phyloP scores from a whole-genome alignment of 1,284 basidiomycete species.

The Chondrostereum purpureum region DNA sequence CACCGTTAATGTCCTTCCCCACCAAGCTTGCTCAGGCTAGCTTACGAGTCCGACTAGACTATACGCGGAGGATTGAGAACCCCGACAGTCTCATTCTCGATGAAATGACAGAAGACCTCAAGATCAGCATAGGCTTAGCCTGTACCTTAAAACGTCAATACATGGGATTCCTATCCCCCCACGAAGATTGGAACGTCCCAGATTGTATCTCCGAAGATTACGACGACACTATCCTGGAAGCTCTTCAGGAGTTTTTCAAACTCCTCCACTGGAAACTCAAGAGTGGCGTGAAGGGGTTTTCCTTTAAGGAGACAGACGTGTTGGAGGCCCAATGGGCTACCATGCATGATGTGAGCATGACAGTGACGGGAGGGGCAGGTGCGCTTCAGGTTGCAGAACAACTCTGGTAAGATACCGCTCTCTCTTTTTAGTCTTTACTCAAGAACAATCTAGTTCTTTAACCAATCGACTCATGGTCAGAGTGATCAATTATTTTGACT shows the following conservation, averaged over 20 bases:
- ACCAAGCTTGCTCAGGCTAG: constrained; percentile 91
- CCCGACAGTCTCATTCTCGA: constrained; percentile 90
- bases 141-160: constrained; percentile 95
- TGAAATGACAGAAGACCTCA: constrained; percentile 92
- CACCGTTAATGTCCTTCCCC: constrained; percentile 91
- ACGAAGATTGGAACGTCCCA: constrained; percentile 86
- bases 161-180: constrained; percentile 80
- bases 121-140: constrained; percentile 87
- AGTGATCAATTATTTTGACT: constrained; percentile 90
- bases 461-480: constrained; percentile 89
- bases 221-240: constrained; percentile 84
- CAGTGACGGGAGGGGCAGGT: constrained; percentile 83
- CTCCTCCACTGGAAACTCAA: constrained; percentile 95
- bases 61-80: constrained; percentile 85
- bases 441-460: constrained; percentile 51
- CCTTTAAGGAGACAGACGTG: constrained; percentile 97
- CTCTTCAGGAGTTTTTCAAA: constrained; percentile 88
- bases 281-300: constrained; percentile 84
- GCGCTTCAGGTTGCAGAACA: constrained; percentile 85
- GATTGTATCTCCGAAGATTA: constrained; percentile 86
- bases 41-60: constrained; percentile 84
- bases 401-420: constrained; percentile 59
- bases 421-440: not conserved
- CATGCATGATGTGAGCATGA: constrained; percentile 88
- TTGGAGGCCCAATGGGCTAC: constrained; percentile 96